phyloP scores from a whole-genome alignment of 306 rosid genomes.

The Lathyrus oleraceus region DNA sequence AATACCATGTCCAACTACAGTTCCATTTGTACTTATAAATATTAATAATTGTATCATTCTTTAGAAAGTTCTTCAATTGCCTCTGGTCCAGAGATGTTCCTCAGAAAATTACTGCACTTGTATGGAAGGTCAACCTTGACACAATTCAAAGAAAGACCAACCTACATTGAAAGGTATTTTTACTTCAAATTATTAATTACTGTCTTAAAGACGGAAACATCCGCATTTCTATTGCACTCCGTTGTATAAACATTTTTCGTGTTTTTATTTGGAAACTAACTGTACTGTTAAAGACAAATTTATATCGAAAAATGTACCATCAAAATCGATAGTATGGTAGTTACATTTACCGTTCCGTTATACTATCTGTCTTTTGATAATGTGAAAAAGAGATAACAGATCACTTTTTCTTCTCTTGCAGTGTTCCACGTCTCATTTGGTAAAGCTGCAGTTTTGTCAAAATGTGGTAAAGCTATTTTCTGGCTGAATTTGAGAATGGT shows the following conservation, averaged over 20 bases:
- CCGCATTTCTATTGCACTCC: not conserved
- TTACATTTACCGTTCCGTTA: not conserved
- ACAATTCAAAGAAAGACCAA: not conserved
- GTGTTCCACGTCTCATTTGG: not conserved
- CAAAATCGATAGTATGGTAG: not conserved
- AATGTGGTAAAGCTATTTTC: not conserved
- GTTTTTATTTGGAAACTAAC: not conserved
- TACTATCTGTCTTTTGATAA: not conserved
- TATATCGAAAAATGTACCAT: not conserved
- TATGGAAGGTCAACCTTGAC: not conserved
- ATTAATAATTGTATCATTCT: slow-evolving; percentile 18
- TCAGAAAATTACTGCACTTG: not conserved
- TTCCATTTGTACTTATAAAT: slow-evolving; percentile 29
- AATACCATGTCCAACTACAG: slow-evolving; percentile 26
- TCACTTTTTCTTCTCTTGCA: not conserved
- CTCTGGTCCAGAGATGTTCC: not conserved
- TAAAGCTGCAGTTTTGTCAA: not conserved
- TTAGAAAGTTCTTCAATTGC: slow-evolving; percentile 3
- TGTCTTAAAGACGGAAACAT: not conserved
- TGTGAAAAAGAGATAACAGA: not conserved
- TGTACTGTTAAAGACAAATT: not conserved
- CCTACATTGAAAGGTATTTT: not conserved
- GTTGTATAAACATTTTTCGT: too few species aligned
- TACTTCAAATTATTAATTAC: not conserved
- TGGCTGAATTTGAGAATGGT: not conserved